Base-by-base conservation (phyloP, 306 rosid genomes). In the Dryas octopetala region DNA sequence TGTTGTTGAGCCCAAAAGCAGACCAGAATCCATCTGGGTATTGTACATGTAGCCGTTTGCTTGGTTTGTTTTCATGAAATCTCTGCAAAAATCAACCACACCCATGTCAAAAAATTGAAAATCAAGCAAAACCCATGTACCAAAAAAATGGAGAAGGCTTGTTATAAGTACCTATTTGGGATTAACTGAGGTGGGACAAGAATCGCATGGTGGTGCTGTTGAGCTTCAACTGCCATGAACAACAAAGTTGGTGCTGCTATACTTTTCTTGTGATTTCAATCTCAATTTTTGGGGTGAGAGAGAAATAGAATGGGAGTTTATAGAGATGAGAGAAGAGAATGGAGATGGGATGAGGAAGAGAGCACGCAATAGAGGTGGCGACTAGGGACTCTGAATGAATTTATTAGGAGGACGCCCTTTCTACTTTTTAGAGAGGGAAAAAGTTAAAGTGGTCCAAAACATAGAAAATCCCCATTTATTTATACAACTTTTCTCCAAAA, bases 181-280 rank as follows among this genome's bases (percentile, higher is more conserved):
- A 90, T 79, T 38, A 86, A 79, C 76, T 85, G 91, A 62, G 96
- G 78, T 74, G 94, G 88, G 61, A 83, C 74, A 52, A 82, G 89
- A 75, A 86, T 79, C 74, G 83, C 82, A 81, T 76, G 28, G 46
- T 62, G 89, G 50, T 23, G 81, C 40, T 75, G 89, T 49, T 43
- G 82, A 69, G 98, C 95, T 79, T 90, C 95, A 83, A 94, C 96
- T 57, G 96, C 98, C 97, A 94, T 94, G 71, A 49, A 26, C 60
- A 72, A 55, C 4, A 55, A 9, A 62, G 82, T 74, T 62, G 82
- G 80, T 79, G 19, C 5, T 41, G 46, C 65, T 32, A 46, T n/a
- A 7, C 77, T 23, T 71, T 81, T 61, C 5, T 43, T 78, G 83
- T 75, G 79, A 44, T 43, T 23, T 5, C 43, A 2, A 52, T 46